Evolutionary conservation across 805 yeast species (phyloP), one percentile per base, ranked within the genome.

Genomic region (Candida railenensis): DNA sequence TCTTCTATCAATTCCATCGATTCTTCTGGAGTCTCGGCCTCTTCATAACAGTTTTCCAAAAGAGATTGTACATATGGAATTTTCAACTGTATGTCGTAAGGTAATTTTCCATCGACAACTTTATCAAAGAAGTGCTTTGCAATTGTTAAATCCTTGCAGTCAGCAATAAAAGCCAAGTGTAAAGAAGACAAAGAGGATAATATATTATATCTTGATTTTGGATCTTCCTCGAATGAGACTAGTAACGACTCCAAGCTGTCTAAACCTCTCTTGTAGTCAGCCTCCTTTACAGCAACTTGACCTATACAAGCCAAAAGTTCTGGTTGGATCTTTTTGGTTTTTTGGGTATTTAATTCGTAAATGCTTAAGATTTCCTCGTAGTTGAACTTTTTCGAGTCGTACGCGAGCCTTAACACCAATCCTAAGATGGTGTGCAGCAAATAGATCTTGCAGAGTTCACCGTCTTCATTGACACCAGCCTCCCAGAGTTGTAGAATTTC

Each of bases 151-250:
- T 88, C 90, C 58, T 79, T 80, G 63, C 89, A 85, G 53, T 80
- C 81, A 39, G 95, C 94, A 59, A 88, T 84, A 56, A 88, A 88
- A 2, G 85, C 75, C 50, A 87, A 73, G 68, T 88, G 96, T 40
- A 88, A 83, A 65, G 85, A 87, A 30, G 85, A 77, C 63, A 86
- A 69, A 28, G 83, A 77, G 43, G 82, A 74, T 56, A 71, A 53
- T 67, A 63, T 69, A 71, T 44, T 59, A 55, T 34, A 50, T 5
- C 51, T 42, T 19, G 46, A 48, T 11, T 47, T 20, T 18, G 37
- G 39, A 14, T 41, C 41, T 14, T 43, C 47, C 51, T 80, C 80
- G 39, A 78, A 74, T 37, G 74, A 71, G 53, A 86, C 80, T 3
- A 40, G 22, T 50, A 87, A 67, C 41, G 76, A 75, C 58, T 80